Evolutionary conservation across 2,329 filamentous ascomycete genomes (phyloP).

Genomic region (Aspergillus sp.): DNA sequence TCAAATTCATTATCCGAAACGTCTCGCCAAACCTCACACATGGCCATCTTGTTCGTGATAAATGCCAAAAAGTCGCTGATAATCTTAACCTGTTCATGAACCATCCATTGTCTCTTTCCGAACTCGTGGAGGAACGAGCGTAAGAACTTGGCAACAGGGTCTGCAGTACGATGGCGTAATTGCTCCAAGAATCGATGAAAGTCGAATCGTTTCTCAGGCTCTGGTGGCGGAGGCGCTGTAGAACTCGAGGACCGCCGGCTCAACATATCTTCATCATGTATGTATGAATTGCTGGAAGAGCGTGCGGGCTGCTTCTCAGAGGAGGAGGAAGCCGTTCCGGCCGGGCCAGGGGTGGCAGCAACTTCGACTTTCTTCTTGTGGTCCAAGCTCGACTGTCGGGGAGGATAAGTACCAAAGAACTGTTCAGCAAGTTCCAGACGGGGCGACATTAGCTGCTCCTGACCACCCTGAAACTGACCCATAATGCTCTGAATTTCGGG

Average conservation of each 20-base stretch:
- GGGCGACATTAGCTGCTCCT: conserved; percentile 87
- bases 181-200: conserved; percentile 97
- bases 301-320: conserved; percentile 17
- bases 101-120: conserved; percentile 97
- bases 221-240: conserved; percentile 59
- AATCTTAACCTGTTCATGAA: conserved; percentile 98
- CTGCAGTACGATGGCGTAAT: conserved; percentile 91
- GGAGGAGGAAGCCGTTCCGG: conserved; percentile 10
- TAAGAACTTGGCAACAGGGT: conserved; percentile 91
- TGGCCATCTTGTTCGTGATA: conserved; percentile 96
- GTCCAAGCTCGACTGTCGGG: conserved; percentile 79
- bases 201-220: conserved; percentile 84
- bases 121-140: conserved; percentile 94
- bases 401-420: conserved; percentile 69
- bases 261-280: conserved; percentile 14
- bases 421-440: conserved; percentile 76
- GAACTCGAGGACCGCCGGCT: conserved; percentile 31
- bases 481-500: conserved; percentile 96
- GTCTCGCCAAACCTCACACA: conserved; percentile 93
- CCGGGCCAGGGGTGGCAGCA: conserved; percentile 18
- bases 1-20: conserved; percentile 97
- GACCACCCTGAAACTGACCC: conserved; percentile 80
- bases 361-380: conserved; percentile 46
- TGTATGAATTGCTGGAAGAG: conserved; percentile 21
- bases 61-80: conserved; percentile 94